These are phyloP conservation scores for Nigrospora osmanthi DNA, from an alignment of 2,329 filamentous ascomycete genomes.

Conservation along the genomic window DNA sequence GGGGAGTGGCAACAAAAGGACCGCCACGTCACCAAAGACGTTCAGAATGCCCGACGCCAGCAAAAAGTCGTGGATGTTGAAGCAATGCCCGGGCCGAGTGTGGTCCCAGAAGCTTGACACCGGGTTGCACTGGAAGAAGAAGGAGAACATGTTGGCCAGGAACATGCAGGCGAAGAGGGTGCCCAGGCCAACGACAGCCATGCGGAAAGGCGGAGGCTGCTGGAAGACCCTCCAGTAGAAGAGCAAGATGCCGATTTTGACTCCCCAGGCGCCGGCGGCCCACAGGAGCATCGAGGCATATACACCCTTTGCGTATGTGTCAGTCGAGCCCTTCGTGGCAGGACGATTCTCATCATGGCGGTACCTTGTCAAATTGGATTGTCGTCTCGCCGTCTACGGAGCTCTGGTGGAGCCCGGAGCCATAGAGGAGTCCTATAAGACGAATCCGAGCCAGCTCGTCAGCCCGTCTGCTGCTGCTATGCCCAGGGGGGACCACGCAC, in stretches of 20 bases:
- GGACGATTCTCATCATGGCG: not conserved
- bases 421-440: not conserved
- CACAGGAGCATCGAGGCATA: slow-evolving; percentile 19
- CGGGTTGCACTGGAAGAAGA: not conserved
- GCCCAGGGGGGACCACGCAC: not conserved
- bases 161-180: not conserved
- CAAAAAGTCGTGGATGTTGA: slow-evolving; percentile 15
- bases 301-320: not conserved
- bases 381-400: not conserved
- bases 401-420: not conserved
- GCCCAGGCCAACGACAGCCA: not conserved
- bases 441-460: not conserved
- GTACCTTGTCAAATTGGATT: not conserved
- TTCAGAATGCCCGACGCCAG: slow-evolving; percentile 18
- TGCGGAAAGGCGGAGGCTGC: slow-evolving; percentile 4
- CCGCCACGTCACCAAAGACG: slow-evolving; percentile 18
- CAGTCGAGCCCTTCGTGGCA: no score
- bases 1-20: slow-evolving; percentile 20
- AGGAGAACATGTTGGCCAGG: not conserved
- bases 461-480: not conserved
- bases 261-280: slow-evolving; percentile 16
- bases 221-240: slow-evolving; percentile 21
- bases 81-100: slow-evolving; percentile 9
- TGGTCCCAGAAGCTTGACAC: slow-evolving; percentile 1
- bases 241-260: slow-evolving; percentile 19